Percentiles rank a stretch among this genome's conserved stretches.
Evolutionary conservation across 108 stramenopile genomes (phyloP).

Genomic region (Craspedostauros australis): DNA sequence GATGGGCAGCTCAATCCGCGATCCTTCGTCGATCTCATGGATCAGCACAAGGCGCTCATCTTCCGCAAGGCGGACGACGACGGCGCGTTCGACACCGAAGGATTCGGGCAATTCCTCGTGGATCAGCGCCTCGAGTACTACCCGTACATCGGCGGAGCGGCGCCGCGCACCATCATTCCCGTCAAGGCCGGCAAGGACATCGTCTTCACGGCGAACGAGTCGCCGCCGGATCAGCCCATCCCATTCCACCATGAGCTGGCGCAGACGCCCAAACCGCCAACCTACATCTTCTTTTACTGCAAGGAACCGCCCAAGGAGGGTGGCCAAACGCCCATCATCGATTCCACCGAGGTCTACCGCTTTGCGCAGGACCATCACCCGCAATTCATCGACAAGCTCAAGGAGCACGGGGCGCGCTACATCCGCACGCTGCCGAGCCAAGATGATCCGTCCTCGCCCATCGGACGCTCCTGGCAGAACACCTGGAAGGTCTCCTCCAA

Average conservation of each 20-base stretch:
- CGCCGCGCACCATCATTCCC: conserved; percentile 58
- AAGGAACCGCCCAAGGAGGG: conserved; percentile 59
- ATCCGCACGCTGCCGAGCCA: conserved; percentile 64
- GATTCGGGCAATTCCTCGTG: conserved; percentile 52
- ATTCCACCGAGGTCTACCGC: conserved; percentile 62
- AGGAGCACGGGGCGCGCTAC: conserved; percentile 58
- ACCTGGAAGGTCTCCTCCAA: conserved; percentile 44
- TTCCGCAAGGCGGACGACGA: conserved; percentile 23
- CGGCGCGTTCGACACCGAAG: conserved; percentile 38
- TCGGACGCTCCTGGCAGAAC: conserved; percentile 74
- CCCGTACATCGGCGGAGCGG: conserved; percentile 59
- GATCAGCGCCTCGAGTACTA: conserved; percentile 42
- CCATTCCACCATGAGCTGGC: conserved; percentile 86
- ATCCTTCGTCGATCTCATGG: conserved; percentile 30
- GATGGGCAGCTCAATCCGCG: background rate
- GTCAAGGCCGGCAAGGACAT: conserved; percentile 45
- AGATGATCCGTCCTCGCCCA: conserved; percentile 68
- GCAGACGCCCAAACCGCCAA: conserved; percentile 64
- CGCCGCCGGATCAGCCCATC: conserved; percentile 67
- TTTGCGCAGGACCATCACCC: conserved; percentile 48
- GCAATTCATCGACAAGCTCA: conserved; percentile 53
- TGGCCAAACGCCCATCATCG: conserved; percentile 78
- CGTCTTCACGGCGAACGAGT: conserved; percentile 66
- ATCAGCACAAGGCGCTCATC: conserved; percentile 69
- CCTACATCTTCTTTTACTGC: conserved; percentile 76